These are phyloP conservation scores for Hypholoma fasciculare DNA, from an alignment of 768 basidiomycete species.

Conservation along the genomic window DNA sequence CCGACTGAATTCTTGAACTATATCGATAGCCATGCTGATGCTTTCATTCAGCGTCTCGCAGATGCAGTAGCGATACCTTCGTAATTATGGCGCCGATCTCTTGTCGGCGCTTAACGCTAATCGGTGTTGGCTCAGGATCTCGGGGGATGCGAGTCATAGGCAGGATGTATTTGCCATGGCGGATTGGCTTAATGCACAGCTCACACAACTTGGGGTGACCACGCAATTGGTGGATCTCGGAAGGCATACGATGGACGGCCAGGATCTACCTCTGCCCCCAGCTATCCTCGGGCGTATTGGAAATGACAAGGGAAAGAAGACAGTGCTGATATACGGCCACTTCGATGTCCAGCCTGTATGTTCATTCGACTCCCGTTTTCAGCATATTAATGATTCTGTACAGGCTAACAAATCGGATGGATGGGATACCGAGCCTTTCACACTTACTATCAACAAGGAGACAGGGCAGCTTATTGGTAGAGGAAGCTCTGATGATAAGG, in stretches of 20 bases:
- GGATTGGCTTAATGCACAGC: slow-evolving; percentile 72
- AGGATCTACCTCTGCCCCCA: slow-evolving; percentile 76
- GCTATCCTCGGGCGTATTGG: slow-evolving; percentile 83
- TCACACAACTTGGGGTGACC: slow-evolving; percentile 76
- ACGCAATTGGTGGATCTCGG: slow-evolving; percentile 79
- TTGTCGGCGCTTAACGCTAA: not conserved
- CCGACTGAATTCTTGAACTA: slow-evolving; percentile 47
- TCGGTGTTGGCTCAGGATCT: slow-evolving; percentile 45
- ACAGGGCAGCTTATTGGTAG: slow-evolving; percentile 75
- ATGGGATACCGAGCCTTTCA: slow-evolving; percentile 88
- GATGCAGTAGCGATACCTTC: slow-evolving; percentile 82
- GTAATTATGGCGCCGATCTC: slow-evolving; percentile 41
- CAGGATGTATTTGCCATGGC: slow-evolving; percentile 86
- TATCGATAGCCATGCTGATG: slow-evolving; percentile 68
- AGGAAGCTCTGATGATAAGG: slow-evolving; percentile 90
- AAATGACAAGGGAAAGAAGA: slow-evolving; percentile 87
- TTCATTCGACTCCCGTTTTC: not conserved
- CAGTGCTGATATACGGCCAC: slow-evolving; percentile 90
- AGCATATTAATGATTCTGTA: not conserved
- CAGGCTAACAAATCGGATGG: slow-evolving; percentile 65
- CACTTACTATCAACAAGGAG: slow-evolving; percentile 46
- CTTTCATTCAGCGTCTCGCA: slow-evolving; percentile 76
- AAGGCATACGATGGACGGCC: slow-evolving; percentile 63
- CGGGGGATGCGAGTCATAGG: slow-evolving; percentile 70
- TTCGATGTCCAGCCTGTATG: slow-evolving; percentile 91